phyloP scores from a whole-genome alignment of 169 alveolate genomes.

The Babesia gibsoni region DNA sequence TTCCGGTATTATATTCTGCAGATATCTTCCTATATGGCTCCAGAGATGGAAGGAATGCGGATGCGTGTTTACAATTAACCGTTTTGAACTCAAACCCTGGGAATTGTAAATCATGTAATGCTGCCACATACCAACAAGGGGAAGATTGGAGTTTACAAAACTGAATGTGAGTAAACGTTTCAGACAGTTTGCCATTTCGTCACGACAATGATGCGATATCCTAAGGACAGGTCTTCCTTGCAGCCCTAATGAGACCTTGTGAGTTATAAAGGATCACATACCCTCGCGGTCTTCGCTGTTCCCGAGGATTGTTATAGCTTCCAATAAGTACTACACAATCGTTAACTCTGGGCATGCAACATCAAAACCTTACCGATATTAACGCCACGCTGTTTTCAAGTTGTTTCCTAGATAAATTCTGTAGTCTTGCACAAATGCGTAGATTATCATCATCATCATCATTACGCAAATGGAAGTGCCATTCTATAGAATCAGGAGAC shows the following conservation, averaged over 20 bases:
- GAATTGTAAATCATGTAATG: background rate
- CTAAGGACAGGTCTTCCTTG: background rate
- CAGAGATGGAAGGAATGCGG: background rate
- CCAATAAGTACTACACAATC: too few species aligned
- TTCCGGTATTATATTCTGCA: background rate
- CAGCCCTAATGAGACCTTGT: too few species aligned
- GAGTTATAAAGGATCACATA: too few species aligned
- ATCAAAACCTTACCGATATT: background rate
- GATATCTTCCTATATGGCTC: background rate
- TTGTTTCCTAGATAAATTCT: background rate
- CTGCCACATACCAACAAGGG: background rate
- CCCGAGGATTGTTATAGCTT: too few species aligned
- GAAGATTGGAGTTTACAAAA: background rate
- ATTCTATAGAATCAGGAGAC: background rate
- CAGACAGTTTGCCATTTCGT: background rate
- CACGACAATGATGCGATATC: background rate
- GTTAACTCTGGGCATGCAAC: too few species aligned
- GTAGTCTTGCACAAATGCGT: background rate
- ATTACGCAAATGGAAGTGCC: background rate
- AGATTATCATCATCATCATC: background rate
- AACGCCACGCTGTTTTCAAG: background rate
- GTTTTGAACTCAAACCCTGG: background rate
- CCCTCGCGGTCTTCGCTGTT: too few species aligned
- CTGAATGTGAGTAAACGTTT: background rate
- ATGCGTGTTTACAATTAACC: background rate